Conservation (phyloP, 345 rosid genomes). For the Salix exigua region DNA sequence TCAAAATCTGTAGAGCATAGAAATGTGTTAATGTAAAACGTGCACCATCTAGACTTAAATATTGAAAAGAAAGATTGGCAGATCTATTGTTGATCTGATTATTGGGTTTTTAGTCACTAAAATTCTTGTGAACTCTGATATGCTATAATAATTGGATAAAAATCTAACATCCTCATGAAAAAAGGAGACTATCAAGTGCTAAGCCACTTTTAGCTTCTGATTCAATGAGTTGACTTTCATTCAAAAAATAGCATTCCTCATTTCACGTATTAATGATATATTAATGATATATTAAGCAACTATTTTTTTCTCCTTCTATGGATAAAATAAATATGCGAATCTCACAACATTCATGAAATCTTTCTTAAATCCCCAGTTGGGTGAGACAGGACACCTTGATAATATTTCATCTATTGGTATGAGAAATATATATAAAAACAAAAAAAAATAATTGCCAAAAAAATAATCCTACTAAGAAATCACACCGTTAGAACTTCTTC, state of each 20-base stretch:
- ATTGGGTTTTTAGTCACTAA: neutral
- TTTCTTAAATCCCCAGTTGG: neutral
- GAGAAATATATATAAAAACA: neutral
- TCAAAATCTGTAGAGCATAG: slow-evolving; percentile 18
- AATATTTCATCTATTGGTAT: neutral
- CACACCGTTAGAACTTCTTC: slow-evolving; percentile 33
- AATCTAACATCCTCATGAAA: neutral
- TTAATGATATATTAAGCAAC: neutral
- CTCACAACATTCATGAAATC: neutral
- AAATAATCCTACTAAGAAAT: neutral
- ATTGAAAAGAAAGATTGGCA: neutral
- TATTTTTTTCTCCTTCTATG: neutral
- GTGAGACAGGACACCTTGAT: neutral
- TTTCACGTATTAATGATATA: slow-evolving; percentile 1
- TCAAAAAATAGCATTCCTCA: neutral
- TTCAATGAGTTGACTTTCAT: neutral
- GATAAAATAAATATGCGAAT: neutral
- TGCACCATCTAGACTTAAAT: neutral
- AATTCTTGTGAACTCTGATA: neutral
- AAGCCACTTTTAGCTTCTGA: neutral
- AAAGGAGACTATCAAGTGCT: neutral
- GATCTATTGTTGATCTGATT: neutral
- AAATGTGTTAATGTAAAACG: neutral
- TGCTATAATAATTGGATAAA: neutral
- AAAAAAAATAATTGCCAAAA: neutral